Evolutionary conservation across 1,139 yeast genomes (phyloP).

Genomic region (Sugiyamaella novakii): DNA sequence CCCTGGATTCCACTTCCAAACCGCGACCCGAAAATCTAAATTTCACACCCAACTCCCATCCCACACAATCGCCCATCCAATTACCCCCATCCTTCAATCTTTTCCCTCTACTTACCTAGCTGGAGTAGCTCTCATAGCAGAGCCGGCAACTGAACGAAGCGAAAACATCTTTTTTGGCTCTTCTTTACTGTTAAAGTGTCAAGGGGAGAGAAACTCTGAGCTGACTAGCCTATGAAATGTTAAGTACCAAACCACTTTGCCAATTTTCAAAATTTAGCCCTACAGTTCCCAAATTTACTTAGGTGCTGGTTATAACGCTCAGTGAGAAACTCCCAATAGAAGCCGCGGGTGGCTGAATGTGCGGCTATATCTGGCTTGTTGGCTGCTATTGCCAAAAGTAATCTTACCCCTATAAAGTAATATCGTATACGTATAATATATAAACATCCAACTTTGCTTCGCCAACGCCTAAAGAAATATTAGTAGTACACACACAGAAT

Average conservation of each 20-base stretch:
- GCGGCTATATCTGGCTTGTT: no score
- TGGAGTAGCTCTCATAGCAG: constrained; percentile 29
- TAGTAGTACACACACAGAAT: no score
- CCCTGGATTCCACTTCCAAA: constrained; percentile 9
- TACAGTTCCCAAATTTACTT: constrained; percentile 1
- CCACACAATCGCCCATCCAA: constrained; percentile 1
- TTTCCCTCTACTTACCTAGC: constrained; percentile 29
- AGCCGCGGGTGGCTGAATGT: background rate
- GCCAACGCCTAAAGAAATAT: no score
- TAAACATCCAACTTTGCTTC: no score
- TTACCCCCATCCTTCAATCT: background rate
- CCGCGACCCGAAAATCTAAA: constrained; percentile 8
- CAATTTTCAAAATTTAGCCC: background rate
- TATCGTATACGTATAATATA: no score
- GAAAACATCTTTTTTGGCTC: constrained; percentile 32
- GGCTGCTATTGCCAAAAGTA: no score
- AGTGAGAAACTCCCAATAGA: background rate
- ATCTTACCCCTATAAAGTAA: no score
- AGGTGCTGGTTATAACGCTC: constrained; percentile 1
- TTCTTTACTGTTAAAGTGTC: constrained; percentile 3
- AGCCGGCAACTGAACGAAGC: constrained; percentile 37
- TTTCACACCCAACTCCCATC: background rate
- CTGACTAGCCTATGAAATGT: constrained; percentile 12
- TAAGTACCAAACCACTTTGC: background rate
- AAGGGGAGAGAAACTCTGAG: constrained; percentile 7